Base-by-base conservation (phyloP, 2,329 filamentous ascomycete genomes). In the Calonectria montana region DNA sequence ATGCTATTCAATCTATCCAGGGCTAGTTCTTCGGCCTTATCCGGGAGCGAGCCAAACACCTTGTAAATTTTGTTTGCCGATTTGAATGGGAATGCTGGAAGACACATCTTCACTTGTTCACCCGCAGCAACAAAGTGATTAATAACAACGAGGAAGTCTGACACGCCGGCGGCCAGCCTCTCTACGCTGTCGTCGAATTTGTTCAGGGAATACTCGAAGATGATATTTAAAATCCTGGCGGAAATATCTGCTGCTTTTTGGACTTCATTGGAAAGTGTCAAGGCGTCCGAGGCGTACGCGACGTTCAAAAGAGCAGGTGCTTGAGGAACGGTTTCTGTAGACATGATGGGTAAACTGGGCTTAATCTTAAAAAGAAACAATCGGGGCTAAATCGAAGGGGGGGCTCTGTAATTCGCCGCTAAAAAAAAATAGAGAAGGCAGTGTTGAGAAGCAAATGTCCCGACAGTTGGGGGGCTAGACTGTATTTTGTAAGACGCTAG, bases 41-140 rank as follows among this genome's bases (percentile, higher is more conserved):
- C 81, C 2, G 81, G 81, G 0, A 82, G 57, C 4, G 23, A 73
- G 0, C 80, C 79, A 3, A 82, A 71, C 3, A 82, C 81, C 18
- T 82, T 82, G 67, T 81, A 75, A 7, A 77, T 74, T 48, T 82
- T 84, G 69, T 76, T 81, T 18, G 83, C 81, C 0, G 78, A 82
- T 39, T 82, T 82, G 72, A 81, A 82, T 1, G 81, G 81, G 48
- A 82, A 82, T 2, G 79, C 80, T 0, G 81, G 81, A 3, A 82
- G 73, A 16, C 80, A 80, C 69, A 77, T 75, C 23, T 77, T 71
- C 2, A 80, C 72, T n/a, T 55, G 73, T 6, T 62, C 70, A 23
- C 69, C 64, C 1, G 71, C 69, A 0, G 31, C 61, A 41, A 81
- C 78, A 25, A 79, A 81, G 15, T 48, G 29, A 25, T 66, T 65